Percentiles rank a stretch among this genome's conserved stretches.
phyloP scores from a whole-genome alignment of 2,329 filamentous ascomycete genomes.

The Claviceps sp. region DNA sequence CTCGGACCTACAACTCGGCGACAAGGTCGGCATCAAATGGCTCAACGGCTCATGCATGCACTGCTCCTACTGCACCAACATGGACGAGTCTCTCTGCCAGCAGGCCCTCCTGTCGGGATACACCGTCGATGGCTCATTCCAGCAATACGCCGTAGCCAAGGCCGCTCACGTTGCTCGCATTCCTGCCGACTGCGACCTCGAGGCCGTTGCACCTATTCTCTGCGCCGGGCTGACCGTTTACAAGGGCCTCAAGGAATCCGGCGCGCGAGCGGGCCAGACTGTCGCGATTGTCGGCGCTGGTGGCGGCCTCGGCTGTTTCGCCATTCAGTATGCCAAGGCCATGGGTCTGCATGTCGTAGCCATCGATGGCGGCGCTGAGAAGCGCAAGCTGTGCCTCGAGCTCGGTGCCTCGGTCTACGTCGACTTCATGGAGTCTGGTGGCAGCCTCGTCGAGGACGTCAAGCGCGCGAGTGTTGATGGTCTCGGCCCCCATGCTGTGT shows the following conservation, averaged over 20 bases:
- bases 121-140: slow-evolving; percentile 86
- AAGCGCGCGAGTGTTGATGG: slow-evolving; percentile 62
- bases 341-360: slow-evolving; percentile 75
- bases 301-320: slow-evolving; percentile 66
- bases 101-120: slow-evolving; percentile 71
- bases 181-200: slow-evolving; percentile 62
- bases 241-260: slow-evolving; percentile 81
- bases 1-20: slow-evolving; percentile 58
- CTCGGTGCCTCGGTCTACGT: slow-evolving; percentile 64
- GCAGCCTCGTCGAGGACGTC: slow-evolving; percentile 59
- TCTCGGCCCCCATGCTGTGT: slow-evolving; percentile 73
- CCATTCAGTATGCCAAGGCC: slow-evolving; percentile 77
- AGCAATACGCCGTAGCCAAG: slow-evolving; percentile 83
- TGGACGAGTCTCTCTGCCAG: slow-evolving; percentile 73
- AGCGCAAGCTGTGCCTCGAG: slow-evolving; percentile 44
- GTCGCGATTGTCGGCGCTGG: slow-evolving; percentile 80
- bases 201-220: slow-evolving; percentile 65
- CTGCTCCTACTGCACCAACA: slow-evolving; percentile 71
- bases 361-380: slow-evolving; percentile 72
- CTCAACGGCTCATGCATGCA: slow-evolving; percentile 74
- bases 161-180: slow-evolving; percentile 74
- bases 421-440: slow-evolving; percentile 45
- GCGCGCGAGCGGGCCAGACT: slow-evolving; percentile 57
- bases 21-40: slow-evolving; percentile 86
- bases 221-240: slow-evolving; percentile 83